Conservation (phyloP, 306 rosid genomes). For the Rubus parviflorus region DNA sequence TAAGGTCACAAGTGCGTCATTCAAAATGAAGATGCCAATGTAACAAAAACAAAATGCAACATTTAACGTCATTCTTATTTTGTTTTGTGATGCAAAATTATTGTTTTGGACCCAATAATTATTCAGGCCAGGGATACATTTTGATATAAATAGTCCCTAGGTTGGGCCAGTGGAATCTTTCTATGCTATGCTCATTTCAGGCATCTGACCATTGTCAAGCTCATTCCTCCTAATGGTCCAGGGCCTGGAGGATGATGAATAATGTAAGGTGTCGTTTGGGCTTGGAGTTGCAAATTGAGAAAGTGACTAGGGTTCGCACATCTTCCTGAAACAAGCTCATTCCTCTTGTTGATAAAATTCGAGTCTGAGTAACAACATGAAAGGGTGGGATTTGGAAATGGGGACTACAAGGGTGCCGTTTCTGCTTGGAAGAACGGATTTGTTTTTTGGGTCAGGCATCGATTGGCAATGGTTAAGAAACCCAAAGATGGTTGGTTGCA, state of each 20-base stretch:
- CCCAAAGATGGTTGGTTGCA: background rate
- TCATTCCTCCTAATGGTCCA: background rate
- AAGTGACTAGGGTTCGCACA: background rate
- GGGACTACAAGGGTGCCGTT: background rate
- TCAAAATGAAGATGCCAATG: too few relatives aligned
- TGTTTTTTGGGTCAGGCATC: background rate
- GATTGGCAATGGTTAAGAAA: background rate
- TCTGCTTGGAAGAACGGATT: background rate
- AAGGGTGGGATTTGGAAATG: background rate
- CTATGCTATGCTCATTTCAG: too few relatives aligned
- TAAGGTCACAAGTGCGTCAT: too few relatives aligned
- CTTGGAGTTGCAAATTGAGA: background rate
- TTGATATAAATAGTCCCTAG: too few relatives aligned
- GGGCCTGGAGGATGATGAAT: background rate
- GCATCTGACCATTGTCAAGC: background rate
- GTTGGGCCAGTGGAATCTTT: too few relatives aligned
- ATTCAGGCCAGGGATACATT: too few relatives aligned
- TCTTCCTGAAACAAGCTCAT: background rate
- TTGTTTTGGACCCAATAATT: too few relatives aligned
- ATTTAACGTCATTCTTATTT: too few relatives aligned
- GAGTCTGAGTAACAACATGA: background rate
- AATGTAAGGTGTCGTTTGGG: background rate
- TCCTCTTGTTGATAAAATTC: background rate
- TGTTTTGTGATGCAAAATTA: too few relatives aligned
- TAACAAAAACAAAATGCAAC: too few relatives aligned